Base-by-base conservation (phyloP, 2,329 filamentous ascomycete species). In the Ceratocystis ficicola region DNA sequence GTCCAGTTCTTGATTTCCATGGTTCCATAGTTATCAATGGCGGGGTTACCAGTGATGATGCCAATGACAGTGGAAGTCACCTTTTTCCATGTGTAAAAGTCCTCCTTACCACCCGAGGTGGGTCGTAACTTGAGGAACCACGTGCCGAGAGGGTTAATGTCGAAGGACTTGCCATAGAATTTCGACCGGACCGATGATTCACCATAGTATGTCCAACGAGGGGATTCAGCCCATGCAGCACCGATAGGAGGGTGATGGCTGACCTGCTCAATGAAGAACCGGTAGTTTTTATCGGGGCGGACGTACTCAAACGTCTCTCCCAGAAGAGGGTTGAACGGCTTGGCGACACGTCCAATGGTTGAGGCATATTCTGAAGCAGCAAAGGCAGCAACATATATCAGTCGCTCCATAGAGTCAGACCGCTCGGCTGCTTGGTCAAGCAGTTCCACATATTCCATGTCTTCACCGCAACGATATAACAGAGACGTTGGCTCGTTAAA, bases 1-100 rank as follows among this genome's bases (percentile, higher is more conserved):
- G 87, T 95, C 87, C 89, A 93, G 77, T 99, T 99, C 79, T 91
- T 96, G 75, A 99, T 86, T 74, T 96, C 91, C 90, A 99, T 97
- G 0, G 87, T 81, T 0, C 94, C 94, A 74, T 97, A 97, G 75
- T 99, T 96, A 77, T 99, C 94, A n/a, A 99, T 89, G 0, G 89
- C 89, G 0, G 94, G 94, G 71, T 90, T 96, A 61, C 94, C 94
- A 0, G 93, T 97, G 72, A 99, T 96, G 75, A 99, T 99, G 67
- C 94, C 94, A 68, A 97, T 86, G n/a, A 99, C 94, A 1, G 92
- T 95, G 0, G 91, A 94, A 0, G 92, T 97, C 20, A 96, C 91
- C 77, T 99, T 99, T 77, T 96, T 97, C 94, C 94, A 99, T 0
- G 93, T 96, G 76, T 95, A 99, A 1, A 96, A 79, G 70, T 99